Base-by-base conservation (phyloP, 805 yeast genomes). In the Metschnikowia amazonensis region DNA sequence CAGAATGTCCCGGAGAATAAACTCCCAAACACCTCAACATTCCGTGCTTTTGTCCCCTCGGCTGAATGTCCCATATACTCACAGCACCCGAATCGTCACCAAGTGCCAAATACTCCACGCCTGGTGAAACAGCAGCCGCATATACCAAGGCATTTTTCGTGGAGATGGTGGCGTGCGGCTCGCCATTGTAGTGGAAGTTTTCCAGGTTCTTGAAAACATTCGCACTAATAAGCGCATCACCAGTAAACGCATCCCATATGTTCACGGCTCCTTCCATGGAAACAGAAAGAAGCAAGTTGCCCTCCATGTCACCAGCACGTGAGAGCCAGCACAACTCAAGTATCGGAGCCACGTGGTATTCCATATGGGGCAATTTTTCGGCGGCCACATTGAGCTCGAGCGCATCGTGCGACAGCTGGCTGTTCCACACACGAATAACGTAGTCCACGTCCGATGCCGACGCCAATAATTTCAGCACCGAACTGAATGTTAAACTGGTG, bases 361-460 rank as follows among this genome's bases (percentile, higher is more conserved):
- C 58, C 23, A 60, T 29, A 29, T 43, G 20, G 3, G 52, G 45
- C 18, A 40, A 42, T 13, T 49, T 33, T 7, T 51, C 52, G 3
- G 56, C 43, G 4, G 36, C 42, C 6, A 47, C 51, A 37, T 61
- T 64, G 29, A 67, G 48, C 43, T 67, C 70, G 27, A 64, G 75
- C 29, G 75, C 65, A 24, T 80, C 75, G 48, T 77, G 78, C 20
- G 77, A 65, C 27, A 81, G 76, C 23, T 75, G 75, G 30, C 89
- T 84, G 56, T 75, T 78, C 96, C 96, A 90, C 17, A 89, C 69
- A 53, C 87, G 77, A 7, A 89, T 73, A 0, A 77, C 69, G 45
- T 78, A 75, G 60, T 90, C 97, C 20, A 43, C 55, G 59, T 87
- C 95, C 1, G 95, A 81, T 7, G 87, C 82, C 2, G 90, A 80